phyloP scores from a whole-genome alignment of 352 stramenopile species.

The Pythium oligandrum region DNA sequence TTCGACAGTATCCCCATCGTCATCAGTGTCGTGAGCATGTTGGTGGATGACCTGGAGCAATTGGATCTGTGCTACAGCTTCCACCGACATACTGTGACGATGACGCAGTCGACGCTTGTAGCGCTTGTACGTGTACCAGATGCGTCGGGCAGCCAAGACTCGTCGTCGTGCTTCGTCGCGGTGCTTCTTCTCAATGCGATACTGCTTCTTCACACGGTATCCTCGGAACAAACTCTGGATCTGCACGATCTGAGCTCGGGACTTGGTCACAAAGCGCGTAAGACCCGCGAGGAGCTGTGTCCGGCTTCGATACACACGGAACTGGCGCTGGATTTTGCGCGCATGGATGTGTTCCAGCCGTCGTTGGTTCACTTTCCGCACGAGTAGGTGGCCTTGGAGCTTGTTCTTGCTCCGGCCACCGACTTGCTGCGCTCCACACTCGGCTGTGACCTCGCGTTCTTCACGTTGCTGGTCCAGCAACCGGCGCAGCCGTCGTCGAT shows the following conservation, averaged over 20 bases:
- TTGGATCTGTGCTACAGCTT: constrained; percentile 47
- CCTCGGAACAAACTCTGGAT: constrained; percentile 59
- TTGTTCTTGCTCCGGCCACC: constrained; percentile 34
- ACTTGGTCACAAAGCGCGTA: constrained; percentile 23
- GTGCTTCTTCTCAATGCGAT: constrained; percentile 13
- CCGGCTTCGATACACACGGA: constrained; percentile 32
- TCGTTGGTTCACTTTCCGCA: constrained; percentile 34
- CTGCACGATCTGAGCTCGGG: constrained; percentile 27
- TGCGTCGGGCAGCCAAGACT: constrained; percentile 21
- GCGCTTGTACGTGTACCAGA: constrained; percentile 40
- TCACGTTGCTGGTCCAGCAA: constrained; percentile 36
- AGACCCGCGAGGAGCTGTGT: constrained; percentile 29
- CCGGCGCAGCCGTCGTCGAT: constrained; percentile 22
- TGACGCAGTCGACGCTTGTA: constrained; percentile 38
- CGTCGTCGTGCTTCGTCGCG: constrained; percentile 20
- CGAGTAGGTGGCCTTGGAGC: constrained; percentile 37
- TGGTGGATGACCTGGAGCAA: constrained; percentile 36
- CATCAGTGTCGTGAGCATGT: constrained; percentile 25
- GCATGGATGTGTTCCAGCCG: constrained; percentile 35
- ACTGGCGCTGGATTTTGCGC: constrained; percentile 54
- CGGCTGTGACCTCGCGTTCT: constrained; percentile 13
- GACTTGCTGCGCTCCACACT: constrained; percentile 27
- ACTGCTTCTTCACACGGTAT: constrained; percentile 36
- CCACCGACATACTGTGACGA: constrained; percentile 48
- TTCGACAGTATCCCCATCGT: constrained; percentile 18